A percentile compares a stretch with the other conserved stretches of the same genome.
These are phyloP conservation scores for Senecio squalidus DNA, from an alignment of 140 eudicot species.

Conservation along the genomic window DNA sequence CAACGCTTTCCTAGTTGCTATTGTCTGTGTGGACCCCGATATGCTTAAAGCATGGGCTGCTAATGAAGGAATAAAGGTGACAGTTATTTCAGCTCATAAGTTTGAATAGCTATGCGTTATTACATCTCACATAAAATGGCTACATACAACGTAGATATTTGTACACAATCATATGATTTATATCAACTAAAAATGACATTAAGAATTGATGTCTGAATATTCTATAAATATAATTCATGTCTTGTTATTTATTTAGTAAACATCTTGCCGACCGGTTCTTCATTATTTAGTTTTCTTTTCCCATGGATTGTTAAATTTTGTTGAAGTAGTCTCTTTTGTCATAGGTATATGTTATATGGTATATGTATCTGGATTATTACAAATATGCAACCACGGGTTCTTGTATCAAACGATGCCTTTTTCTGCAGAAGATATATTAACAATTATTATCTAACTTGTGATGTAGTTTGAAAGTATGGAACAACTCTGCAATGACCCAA, in stretches of 20 bases:
- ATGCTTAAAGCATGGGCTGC: slow-evolving; percentile 61
- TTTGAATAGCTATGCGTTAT: not conserved
- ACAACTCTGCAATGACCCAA: slow-evolving; percentile 59
- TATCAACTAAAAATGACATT: too few species aligned
- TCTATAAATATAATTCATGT: too few species aligned
- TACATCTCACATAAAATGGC: not conserved
- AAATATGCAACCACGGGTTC: not conserved
- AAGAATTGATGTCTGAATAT: too few species aligned
- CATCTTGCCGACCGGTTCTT: too few species aligned
- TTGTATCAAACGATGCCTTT: slow-evolving; percentile 1
- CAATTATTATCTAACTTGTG: not conserved
- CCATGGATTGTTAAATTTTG: too few species aligned
- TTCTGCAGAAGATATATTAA: not conserved
- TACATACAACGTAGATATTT: too few species aligned
- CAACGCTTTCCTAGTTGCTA: slow-evolving; percentile 66
- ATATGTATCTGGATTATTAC: not conserved
- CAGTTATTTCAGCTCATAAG: not conserved
- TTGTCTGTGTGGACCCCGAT: slow-evolving; percentile 67
- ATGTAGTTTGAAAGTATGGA: slow-evolving; percentile 50
- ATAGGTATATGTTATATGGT: not conserved
- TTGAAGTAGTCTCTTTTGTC: not conserved
- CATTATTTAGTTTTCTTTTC: too few species aligned
- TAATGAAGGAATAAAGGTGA: slow-evolving; percentile 64
- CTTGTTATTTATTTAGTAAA: too few species aligned
- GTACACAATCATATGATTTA: too few species aligned